A percentile compares a stretch with the other conserved stretches of the same genome.
These are phyloP conservation scores for Exophiala xenobiotica DNA, from an alignment of 2,329 filamentous ascomycete species.

Conservation along the genomic window DNA sequence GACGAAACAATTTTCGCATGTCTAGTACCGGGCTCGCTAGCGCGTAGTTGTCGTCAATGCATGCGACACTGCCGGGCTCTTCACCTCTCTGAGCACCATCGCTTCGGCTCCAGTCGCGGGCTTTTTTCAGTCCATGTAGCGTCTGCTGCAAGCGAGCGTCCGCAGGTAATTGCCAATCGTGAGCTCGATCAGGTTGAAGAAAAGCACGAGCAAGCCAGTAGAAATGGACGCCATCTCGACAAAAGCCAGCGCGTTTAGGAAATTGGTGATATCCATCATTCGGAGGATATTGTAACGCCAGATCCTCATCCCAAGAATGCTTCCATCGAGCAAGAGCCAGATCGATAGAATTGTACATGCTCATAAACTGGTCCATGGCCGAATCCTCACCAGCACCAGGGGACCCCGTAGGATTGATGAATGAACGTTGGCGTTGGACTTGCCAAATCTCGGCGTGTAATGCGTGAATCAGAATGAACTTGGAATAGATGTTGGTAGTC, in stretches of 20 bases:
- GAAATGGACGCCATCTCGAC: constrained; percentile 69
- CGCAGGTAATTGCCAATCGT: constrained; percentile 56
- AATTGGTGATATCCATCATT: constrained; percentile 27
- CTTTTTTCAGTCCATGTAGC: constrained; percentile 60
- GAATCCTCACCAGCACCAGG: constrained; percentile 43
- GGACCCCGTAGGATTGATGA: constrained; percentile 25
- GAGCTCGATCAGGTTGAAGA: constrained; percentile 56
- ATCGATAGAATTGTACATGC: constrained; percentile 48
- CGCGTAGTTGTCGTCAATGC: constrained; percentile 67
- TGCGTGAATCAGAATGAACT: constrained; percentile 71
- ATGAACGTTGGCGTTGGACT: constrained; percentile 46
- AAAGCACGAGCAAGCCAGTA: constrained; percentile 70
- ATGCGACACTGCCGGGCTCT: constrained; percentile 66
- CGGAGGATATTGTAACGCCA: constrained; percentile 65
- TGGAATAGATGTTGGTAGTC: constrained; percentile 69
- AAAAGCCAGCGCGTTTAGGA: constrained; percentile 66
- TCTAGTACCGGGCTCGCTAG: constrained; percentile 64
- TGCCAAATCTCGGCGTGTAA: constrained; percentile 63
- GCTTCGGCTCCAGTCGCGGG: constrained; percentile 60
- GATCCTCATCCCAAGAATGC: constrained; percentile 68
- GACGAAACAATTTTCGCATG: constrained; percentile 70
- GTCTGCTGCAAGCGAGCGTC: constrained; percentile 62
- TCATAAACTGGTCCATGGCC: constrained; percentile 50
- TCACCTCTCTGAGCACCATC: constrained; percentile 66
- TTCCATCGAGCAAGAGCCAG: constrained; percentile 70